These are phyloP conservation scores for Plasmopara muralis DNA, from an alignment of 352 stramenopile genomes.

Conservation along the genomic window DNA sequence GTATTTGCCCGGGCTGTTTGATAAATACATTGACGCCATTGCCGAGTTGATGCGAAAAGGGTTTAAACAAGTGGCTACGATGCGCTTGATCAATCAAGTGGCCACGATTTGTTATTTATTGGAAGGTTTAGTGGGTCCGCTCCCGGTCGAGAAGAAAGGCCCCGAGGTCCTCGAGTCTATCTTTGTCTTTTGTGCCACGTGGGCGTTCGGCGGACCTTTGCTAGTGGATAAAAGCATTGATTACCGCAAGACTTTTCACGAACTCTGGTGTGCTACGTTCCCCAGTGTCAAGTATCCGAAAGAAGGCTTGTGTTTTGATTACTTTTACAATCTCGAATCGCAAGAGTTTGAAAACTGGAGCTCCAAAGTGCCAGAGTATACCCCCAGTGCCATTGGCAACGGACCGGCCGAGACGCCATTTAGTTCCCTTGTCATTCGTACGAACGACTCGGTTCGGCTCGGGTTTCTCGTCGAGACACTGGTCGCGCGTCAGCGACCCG, in stretches of 20 bases:
- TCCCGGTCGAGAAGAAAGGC: slow-evolving; percentile 87
- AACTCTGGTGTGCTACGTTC: slow-evolving; percentile 76
- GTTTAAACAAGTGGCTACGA: slow-evolving; percentile 93
- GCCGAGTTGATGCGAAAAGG: slow-evolving; percentile 91
- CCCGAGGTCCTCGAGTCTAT: slow-evolving; percentile 92
- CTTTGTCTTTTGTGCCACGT: slow-evolving; percentile 95
- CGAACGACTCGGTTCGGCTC: slow-evolving; percentile 93
- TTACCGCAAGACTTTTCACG: slow-evolving; percentile 87
- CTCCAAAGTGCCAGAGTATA: slow-evolving; percentile 89
- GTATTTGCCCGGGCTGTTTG: slow-evolving; percentile 91
- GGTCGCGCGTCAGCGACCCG: slow-evolving; percentile 88
- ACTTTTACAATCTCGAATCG: slow-evolving; percentile 93
- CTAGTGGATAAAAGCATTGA: slow-evolving; percentile 90
- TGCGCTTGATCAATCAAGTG: slow-evolving; percentile 94
- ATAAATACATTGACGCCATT: slow-evolving; percentile 94
- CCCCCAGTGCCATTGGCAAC: slow-evolving; percentile 88
- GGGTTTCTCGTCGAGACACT: slow-evolving; percentile 93
- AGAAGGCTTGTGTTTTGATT: slow-evolving; percentile 95
- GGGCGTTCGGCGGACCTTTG: slow-evolving; percentile 94
- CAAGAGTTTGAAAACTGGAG: slow-evolving; percentile 92
- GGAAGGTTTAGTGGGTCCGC: slow-evolving; percentile 85
- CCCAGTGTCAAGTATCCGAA: slow-evolving; percentile 92
- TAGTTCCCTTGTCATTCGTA: slow-evolving; percentile 94
- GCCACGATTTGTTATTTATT: slow-evolving; percentile 95
- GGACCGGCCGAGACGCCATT: slow-evolving; percentile 92